phyloP scores from a whole-genome alignment of 75 land plant genomes.

The Ceratopteris richardii region DNA sequence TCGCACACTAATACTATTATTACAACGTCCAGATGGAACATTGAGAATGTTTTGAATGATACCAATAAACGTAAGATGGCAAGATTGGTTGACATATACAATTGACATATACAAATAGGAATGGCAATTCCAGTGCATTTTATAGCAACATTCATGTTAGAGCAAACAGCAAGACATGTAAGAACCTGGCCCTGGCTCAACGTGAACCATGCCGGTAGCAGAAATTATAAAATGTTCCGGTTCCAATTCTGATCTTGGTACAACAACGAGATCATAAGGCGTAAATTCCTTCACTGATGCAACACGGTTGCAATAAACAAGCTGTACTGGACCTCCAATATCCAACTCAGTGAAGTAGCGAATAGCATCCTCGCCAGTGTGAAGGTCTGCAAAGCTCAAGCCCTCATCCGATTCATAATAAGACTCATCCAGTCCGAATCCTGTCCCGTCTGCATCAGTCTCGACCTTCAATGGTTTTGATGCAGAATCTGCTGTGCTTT shows the following conservation, averaged over 20 bases:
- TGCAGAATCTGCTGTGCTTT: background rate
- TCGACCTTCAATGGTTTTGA: slow-evolving; percentile 13
- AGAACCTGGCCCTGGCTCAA: slow-evolving; percentile 23
- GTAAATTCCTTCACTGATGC: slow-evolving; percentile 17
- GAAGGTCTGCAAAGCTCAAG: slow-evolving; percentile 13
- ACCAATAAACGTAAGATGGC: too few relatives aligned
- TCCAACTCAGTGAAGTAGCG: slow-evolving; percentile 21
- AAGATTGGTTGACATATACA: too few relatives aligned
- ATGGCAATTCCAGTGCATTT: too few relatives aligned
- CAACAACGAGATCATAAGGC: slow-evolving; percentile 30
- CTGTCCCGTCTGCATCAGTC: too few relatives aligned
- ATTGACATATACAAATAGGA: too few relatives aligned
- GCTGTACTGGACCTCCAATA: slow-evolving; percentile 10
- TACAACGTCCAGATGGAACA: too few relatives aligned
- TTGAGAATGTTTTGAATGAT: too few relatives aligned
- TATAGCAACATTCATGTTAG: too few relatives aligned
- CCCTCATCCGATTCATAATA: slow-evolving; percentile 9
- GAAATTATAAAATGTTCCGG: slow-evolving; percentile 29
- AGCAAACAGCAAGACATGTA: background rate
- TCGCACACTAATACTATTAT: too few relatives aligned
- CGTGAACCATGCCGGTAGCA: slow-evolving; percentile 25
- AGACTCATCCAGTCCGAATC: background rate
- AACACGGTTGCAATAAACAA: slow-evolving; percentile 35
- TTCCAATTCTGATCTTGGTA: slow-evolving; percentile 18
- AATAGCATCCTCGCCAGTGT: slow-evolving; percentile 26